Percentiles rank a stretch among this genome's conserved stretches.
phyloP scores from a whole-genome alignment of 768 basidiomycete species.

The Amanita subjunquillea region DNA sequence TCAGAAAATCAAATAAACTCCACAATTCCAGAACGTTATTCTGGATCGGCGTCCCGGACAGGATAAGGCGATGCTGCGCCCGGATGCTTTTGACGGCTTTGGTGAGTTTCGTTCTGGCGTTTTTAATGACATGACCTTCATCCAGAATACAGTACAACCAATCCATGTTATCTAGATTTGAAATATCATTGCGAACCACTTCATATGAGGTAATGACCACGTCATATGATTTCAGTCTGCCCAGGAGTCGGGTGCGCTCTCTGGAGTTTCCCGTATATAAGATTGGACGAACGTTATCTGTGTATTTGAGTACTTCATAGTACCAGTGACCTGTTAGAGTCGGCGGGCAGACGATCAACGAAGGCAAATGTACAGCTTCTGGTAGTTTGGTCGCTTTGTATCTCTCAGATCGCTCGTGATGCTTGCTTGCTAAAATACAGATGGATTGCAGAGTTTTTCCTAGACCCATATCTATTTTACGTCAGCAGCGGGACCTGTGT shows the following conservation, averaged over 20 bases:
- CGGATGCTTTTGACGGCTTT: constrained; percentile 88
- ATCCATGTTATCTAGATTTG: constrained; percentile 56
- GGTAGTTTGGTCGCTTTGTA: constrained; percentile 56
- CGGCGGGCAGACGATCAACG: constrained; percentile 92
- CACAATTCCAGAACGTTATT: constrained; percentile 98
- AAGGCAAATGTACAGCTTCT: constrained; percentile 81
- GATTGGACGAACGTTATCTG: constrained; percentile 72
- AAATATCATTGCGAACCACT: constrained; percentile 90
- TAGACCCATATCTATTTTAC: constrained; percentile 83
- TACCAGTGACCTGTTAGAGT: constrained; percentile 99
- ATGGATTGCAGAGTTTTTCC: constrained; percentile 98
- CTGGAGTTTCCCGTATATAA: constrained; percentile 83
- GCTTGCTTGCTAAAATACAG: constrained; percentile 91
- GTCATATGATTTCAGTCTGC: constrained; percentile 63
- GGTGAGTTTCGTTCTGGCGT: constrained; percentile 94
- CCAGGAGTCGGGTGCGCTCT: constrained; percentile 63
- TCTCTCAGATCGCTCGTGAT: constrained; percentile 71
- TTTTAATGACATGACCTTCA: constrained; percentile 98
- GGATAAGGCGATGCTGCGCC: constrained; percentile 87
- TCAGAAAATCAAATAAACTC: constrained; percentile 98
- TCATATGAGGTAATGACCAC: constrained; percentile 98
- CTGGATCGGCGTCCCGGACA: constrained; percentile 97
- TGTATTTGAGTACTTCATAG: constrained; percentile 92
- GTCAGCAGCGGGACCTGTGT: neutral
- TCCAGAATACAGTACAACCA: constrained; percentile 98